Conservation (phyloP, 225 moss, liverwort and hornwort species). For the Bryum argenteum region DNA sequence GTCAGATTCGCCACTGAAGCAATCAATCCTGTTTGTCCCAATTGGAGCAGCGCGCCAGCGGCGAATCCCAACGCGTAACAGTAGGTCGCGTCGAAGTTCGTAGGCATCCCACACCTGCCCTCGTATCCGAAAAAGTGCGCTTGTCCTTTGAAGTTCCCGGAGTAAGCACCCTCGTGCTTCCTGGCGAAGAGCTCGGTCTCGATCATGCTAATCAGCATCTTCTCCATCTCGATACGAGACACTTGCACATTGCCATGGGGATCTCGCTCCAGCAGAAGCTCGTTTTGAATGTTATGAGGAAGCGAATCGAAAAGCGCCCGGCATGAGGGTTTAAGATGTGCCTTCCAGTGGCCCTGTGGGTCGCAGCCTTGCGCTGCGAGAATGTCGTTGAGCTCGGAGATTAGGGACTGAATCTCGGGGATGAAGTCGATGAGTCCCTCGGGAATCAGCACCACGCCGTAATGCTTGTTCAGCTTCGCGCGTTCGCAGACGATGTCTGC, state of each 20-base stretch:
- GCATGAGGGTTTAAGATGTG: conserved; percentile 50
- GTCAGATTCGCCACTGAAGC: conserved; percentile 79
- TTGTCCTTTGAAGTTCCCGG: conserved; percentile 69
- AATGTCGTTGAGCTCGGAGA: conserved; percentile 82
- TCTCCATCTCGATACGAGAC: conserved; percentile 89
- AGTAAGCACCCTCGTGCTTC: conserved; percentile 61
- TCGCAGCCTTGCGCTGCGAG: conserved; percentile 63
- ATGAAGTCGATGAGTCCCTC: conserved; percentile 96
- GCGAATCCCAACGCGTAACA: conserved; percentile 82
- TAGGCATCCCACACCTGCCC: conserved; percentile 92
- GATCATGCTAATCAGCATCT: conserved; percentile 87
- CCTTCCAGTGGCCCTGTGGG: conserved; percentile 62
- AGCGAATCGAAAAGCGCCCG: conserved; percentile 75
- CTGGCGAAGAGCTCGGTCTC: conserved; percentile 69
- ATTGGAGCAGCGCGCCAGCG: conserved; percentile 72
- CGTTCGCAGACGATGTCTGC: conserved; percentile 83
- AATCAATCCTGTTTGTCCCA: conserved; percentile 80
- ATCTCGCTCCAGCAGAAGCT: conserved; percentile 85
- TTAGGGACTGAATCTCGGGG: conserved; percentile 77
- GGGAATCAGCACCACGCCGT: conserved; percentile 85
- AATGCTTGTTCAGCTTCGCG: conserved; percentile 60
- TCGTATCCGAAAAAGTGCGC: conserved; percentile 89
- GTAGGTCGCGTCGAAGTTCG: conserved; percentile 86
- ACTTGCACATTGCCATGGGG: conserved; percentile 91
- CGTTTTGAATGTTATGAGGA: conserved; percentile 71